A percentile compares a stretch with the other conserved stretches of the same genome.
These are phyloP conservation scores for Trichoderma lentiforme DNA, from an alignment of 2,329 filamentous ascomycete genomes.

Conservation along the genomic window DNA sequence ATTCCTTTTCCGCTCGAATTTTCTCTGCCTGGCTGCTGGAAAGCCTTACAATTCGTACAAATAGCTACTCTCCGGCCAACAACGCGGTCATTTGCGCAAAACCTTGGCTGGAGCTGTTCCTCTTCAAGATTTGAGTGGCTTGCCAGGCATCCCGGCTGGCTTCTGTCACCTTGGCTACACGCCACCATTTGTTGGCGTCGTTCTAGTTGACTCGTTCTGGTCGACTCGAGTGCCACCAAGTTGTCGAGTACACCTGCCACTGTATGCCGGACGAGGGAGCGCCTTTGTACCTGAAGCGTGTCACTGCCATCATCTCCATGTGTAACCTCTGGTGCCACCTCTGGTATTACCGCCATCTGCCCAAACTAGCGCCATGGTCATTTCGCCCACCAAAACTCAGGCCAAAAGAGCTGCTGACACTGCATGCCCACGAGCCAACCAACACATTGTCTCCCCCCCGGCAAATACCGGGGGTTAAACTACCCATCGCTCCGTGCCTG, in stretches of 20 bases:
- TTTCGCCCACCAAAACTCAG: not conserved
- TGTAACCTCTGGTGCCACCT: not conserved
- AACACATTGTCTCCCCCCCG: not conserved
- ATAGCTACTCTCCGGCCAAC: not conserved
- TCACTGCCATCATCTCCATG: not conserved
- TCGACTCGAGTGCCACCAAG: not conserved
- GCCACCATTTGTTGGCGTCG: not conserved
- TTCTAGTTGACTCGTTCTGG: too few species aligned
- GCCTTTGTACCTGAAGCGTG: not conserved
- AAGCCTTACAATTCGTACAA: not conserved
- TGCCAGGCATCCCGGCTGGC: not conserved
- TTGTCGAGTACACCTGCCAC: not conserved
- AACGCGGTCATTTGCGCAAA: not conserved
- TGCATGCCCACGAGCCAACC: constrained; percentile 2
- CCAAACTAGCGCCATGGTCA: not conserved
- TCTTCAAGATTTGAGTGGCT: not conserved
- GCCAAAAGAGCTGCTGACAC: constrained; percentile 3
- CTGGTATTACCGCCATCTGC: not conserved
- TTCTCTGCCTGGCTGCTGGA: not conserved
- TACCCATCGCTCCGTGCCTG: not conserved
- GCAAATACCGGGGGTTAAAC: not conserved
- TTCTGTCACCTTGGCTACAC: not conserved
- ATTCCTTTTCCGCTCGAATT: not conserved
- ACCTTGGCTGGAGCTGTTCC: not conserved
- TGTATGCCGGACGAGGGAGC: not conserved